Evolutionary conservation across 2,329 filamentous ascomycete genomes (phyloP).

Genomic region (Knoxdaviesia proteae): DNA sequence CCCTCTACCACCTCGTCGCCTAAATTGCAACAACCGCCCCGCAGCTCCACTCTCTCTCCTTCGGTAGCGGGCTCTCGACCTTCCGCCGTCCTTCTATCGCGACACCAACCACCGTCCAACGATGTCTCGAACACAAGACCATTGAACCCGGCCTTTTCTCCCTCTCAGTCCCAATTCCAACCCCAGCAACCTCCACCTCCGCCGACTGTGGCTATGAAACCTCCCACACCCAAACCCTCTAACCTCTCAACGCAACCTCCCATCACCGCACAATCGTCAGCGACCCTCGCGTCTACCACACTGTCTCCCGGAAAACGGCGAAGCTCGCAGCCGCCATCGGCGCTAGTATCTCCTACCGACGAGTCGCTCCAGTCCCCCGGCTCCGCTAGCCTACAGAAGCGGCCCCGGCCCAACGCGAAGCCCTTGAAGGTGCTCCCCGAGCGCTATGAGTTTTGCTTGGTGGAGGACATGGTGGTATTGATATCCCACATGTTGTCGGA

Average conservation of each 20-base stretch:
- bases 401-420: conserved; percentile 25
- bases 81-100: neutral
- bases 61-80: neutral
- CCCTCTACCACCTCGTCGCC: neutral
- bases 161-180: too few relatives aligned
- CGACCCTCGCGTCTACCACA: neutral
- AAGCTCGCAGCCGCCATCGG: neutral
- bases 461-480: conserved; percentile 72
- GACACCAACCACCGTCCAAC: too few relatives aligned
- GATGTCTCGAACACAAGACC: too few relatives aligned
- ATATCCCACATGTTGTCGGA: conserved; percentile 94
- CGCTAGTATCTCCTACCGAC: neutral
- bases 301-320: conserved; percentile 4
- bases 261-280: neutral
- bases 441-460: conserved; percentile 61
- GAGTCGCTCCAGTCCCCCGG: conserved; percentile 8
- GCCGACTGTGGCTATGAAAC: neutral
- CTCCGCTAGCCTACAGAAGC: conserved; percentile 22
- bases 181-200: too few relatives aligned
- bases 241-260: neutral
- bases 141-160: too few relatives aligned
- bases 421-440: conserved; percentile 42
- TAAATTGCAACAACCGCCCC: neutral
- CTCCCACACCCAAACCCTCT: neutral
- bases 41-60: neutral